Conservation (phyloP, 2,329 filamentous ascomycete species). For the Biscogniauxia marginata region DNA sequence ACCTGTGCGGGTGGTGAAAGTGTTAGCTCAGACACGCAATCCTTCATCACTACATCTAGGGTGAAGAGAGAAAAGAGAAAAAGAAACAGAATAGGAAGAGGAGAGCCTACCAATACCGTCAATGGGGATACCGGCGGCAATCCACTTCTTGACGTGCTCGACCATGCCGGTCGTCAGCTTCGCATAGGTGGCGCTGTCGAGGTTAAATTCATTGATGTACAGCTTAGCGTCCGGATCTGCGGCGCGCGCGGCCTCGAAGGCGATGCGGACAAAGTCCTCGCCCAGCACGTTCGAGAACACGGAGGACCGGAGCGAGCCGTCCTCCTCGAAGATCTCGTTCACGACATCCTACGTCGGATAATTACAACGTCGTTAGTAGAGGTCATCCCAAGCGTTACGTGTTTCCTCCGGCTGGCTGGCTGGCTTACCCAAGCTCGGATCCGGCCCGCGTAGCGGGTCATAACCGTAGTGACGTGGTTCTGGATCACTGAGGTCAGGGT, state of each 20-base stretch:
- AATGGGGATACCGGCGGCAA: slow-evolving; percentile 51
- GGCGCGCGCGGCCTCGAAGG: slow-evolving; percentile 62
- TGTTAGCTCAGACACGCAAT: too few relatives aligned
- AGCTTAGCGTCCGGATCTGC: slow-evolving; percentile 66
- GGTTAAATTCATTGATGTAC: slow-evolving; percentile 71
- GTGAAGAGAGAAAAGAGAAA: background rate
- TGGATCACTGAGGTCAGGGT: slow-evolving; percentile 51
- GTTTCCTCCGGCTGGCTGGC: background rate
- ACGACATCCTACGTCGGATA: slow-evolving; percentile 52
- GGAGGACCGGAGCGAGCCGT: slow-evolving; percentile 53
- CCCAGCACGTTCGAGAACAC: slow-evolving; percentile 66
- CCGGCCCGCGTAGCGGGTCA: slow-evolving; percentile 58
- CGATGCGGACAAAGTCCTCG: slow-evolving; percentile 65
- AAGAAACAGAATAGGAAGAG: too few relatives aligned
- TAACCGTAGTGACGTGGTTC: slow-evolving; percentile 54
- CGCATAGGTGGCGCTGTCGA: slow-evolving; percentile 55
- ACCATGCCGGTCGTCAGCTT: slow-evolving; percentile 52
- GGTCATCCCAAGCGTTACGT: too few relatives aligned
- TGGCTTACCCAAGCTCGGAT: slow-evolving; percentile 48
- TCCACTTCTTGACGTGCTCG: slow-evolving; percentile 48
- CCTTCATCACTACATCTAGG: too few relatives aligned
- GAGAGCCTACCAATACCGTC: slow-evolving; percentile 49
- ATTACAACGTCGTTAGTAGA: too few relatives aligned
- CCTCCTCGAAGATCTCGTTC: slow-evolving; percentile 60
- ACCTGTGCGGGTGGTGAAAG: slow-evolving; percentile 30